These are phyloP conservation scores for Leccinum fibrillosum DNA, from an alignment of 768 basidiomycete genomes.

Conservation along the genomic window DNA sequence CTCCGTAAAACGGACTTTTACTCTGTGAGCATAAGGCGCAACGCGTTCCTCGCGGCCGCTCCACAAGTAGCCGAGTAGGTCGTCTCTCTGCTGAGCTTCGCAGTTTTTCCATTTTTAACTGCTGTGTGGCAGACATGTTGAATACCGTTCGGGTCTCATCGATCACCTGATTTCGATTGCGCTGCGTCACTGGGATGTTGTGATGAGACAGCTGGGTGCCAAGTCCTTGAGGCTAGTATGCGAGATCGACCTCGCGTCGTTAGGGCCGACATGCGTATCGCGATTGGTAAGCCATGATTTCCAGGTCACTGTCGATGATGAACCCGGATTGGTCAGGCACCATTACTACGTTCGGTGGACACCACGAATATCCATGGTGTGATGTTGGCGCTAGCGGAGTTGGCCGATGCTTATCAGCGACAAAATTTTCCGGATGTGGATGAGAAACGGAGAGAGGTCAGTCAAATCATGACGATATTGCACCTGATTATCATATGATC, in stretches of 20 bases:
- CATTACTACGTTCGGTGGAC: conserved; percentile 63
- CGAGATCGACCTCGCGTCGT: conserved; percentile 48
- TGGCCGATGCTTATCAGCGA: conserved; percentile 57
- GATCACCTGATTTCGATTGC: conserved; percentile 73
- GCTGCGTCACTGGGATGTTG: conserved; percentile 84
- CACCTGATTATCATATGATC: conserved; percentile 1
- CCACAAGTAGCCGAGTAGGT: conserved; percentile 84
- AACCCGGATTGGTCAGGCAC: conserved; percentile 38
- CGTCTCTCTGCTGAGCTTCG: conserved; percentile 3
- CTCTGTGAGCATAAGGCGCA: conserved; percentile 80
- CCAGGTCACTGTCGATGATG: conserved; percentile 8
- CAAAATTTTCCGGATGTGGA: conserved; percentile 30
- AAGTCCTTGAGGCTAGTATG: conserved; percentile 71
- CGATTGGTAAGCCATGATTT: conserved; percentile 50
- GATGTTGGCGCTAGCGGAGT: conserved; percentile 68
- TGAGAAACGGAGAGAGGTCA: conserved; percentile 45
- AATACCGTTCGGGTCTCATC: conserved; percentile 69
- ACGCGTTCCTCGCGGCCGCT: conserved; percentile 82
- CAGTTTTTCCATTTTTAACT: conserved; percentile 7
- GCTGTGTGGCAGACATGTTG: conserved; percentile 54
- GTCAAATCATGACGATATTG: background rate
- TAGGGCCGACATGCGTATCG: conserved; percentile 48
- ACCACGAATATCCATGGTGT: conserved; percentile 75
- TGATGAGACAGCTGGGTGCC: conserved; percentile 76
- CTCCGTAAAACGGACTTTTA: conserved; percentile 93